Evolutionary conservation across 176 grass and related monocot species (phyloP).

Genomic region (Chrysopogon serrulatus): DNA sequence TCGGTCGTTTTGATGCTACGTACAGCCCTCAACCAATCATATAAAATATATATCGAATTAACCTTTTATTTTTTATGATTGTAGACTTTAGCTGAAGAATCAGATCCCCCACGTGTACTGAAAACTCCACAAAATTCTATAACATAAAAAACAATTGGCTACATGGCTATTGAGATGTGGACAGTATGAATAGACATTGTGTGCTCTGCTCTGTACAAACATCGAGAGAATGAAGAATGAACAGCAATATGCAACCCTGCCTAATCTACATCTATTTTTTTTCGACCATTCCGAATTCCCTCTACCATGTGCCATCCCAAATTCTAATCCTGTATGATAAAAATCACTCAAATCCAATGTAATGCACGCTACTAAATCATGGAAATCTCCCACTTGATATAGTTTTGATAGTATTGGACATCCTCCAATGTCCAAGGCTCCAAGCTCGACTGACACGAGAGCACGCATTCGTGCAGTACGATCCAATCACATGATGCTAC

Average conservation of each 20-base stretch:
- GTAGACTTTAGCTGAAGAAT: not conserved
- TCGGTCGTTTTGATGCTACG: too few relatives aligned
- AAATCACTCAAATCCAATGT: not conserved
- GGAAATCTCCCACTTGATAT: not conserved
- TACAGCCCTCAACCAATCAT: too few relatives aligned
- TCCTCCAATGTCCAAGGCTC: too few relatives aligned
- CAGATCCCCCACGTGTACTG: not conserved
- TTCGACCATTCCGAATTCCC: too few relatives aligned
- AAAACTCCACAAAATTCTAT: not conserved
- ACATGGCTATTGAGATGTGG: not conserved
- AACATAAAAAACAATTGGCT: not conserved
- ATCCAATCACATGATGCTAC: conserved; percentile 40
- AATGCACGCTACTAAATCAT: not conserved
- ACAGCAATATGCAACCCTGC: not conserved
- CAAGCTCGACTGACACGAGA: not conserved
- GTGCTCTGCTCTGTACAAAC: not conserved
- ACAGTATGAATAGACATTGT: not conserved
- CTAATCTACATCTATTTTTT: too few relatives aligned
- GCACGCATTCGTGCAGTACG: not conserved
- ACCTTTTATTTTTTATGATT: too few relatives aligned
- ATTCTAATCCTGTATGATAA: not conserved
- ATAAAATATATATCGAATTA: too few relatives aligned
- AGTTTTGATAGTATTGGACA: not conserved
- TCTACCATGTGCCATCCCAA: too few relatives aligned
- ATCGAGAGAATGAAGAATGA: not conserved